Conservation (phyloP, 2,329 filamentous ascomycete genomes). For the Curvularia sp. region DNA sequence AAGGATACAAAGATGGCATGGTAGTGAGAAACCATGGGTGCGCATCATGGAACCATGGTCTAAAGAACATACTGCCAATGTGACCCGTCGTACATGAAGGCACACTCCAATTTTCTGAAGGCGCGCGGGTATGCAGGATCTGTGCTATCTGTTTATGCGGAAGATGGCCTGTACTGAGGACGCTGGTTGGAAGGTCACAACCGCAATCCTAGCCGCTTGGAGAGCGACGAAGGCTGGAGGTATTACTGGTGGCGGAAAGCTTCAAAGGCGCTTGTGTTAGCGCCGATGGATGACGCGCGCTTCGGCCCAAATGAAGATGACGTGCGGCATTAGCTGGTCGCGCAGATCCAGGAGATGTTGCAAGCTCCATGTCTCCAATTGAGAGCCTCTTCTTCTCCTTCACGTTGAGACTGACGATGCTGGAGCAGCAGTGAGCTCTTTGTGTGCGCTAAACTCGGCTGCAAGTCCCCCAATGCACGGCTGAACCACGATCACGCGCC, state of each 20-base stretch:
- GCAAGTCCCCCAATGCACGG: constrained; percentile 5
- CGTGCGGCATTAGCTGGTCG: constrained; percentile 16
- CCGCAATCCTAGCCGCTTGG: neutral
- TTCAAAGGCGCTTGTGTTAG: constrained; percentile 15
- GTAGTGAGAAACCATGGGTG: neutral
- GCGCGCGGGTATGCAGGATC: neutral
- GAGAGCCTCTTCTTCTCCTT: neutral
- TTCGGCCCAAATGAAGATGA: constrained; percentile 19
- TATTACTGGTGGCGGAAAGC: neutral
- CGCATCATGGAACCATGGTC: too few relatives aligned
- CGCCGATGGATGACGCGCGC: constrained; percentile 24
- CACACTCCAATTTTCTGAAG: too few relatives aligned
- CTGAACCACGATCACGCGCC: constrained; percentile 13
- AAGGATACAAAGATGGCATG: neutral
- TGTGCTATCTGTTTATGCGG: neutral
- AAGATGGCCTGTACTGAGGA: neutral
- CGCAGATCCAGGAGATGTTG: constrained; percentile 2
- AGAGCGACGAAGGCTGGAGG: neutral
- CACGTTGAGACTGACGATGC: neutral
- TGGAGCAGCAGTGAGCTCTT: constrained; percentile 5
- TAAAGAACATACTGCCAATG: neutral
- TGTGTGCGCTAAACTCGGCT: constrained; percentile 22
- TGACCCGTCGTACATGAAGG: too few relatives aligned
- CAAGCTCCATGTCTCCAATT: neutral
- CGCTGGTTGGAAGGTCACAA: neutral